Evolutionary conservation across 2,329 filamentous ascomycete species (phyloP), one percentile per base, ranked within the genome.

Genomic region (Bisporella sp.): DNA sequence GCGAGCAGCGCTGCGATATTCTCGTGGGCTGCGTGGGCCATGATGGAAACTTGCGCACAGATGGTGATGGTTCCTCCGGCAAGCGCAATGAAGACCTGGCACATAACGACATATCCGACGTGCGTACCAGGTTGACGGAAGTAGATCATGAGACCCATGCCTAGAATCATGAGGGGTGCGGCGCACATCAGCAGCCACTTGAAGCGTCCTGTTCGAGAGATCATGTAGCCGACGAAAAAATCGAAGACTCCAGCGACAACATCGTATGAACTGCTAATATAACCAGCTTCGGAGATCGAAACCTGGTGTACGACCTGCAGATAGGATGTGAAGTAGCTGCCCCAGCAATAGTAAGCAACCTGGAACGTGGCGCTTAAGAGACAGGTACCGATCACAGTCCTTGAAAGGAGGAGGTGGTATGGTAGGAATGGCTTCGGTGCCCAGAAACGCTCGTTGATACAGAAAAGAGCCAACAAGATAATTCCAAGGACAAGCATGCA

Each of bases 261-360:
- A 47, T 62, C 71, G 63, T 74, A 77, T 37, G 74, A 75, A 52
- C 75, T 69, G 32, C 54, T 59, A 46, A 77, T 71, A 57, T 79
- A 79, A 48, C 69, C 70, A 1, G 76, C 71, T 47, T 75, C 62
- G 29, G 73, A 70, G 13, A 77, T 64, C 52, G 68, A 66, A 46
- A 77, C 69, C 46, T 70, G 68, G 58, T 75, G 71, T 37, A 83
- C 70, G 8, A 79, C 73, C 47, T 76, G 68, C 3, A 83, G 63
- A 47, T 78, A 79, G 3, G 74, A 76, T 21, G 71, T 73, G 52
- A 72, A 70, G 62, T 81, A 82, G 13, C 62, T 81, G 80, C 61
- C 83, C 79, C 65, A 87, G 85, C 52, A 78, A 59, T 39, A 86
- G 65, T 32, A 82, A 79, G 9, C 83, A 80, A 29, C 75, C 73